These are phyloP conservation scores for Colletotrichum costaricense DNA, from an alignment of 2,329 filamentous ascomycete species.

Conservation along the genomic window DNA sequence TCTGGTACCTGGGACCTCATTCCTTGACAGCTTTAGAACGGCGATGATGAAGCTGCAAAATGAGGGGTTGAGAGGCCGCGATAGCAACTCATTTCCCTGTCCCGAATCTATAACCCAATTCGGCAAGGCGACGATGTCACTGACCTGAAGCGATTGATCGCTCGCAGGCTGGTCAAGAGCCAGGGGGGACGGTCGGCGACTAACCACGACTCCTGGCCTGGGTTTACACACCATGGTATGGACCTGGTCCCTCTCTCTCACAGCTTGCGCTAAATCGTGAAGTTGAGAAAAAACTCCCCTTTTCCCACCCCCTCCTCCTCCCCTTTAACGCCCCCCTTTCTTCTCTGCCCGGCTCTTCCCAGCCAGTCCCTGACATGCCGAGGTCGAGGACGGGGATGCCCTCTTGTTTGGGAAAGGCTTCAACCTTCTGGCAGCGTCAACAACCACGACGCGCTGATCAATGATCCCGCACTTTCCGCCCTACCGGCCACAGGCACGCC, in stretches of 20 bases:
- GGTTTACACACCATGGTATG: background rate
- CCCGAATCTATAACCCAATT: background rate
- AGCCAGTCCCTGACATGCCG: slow-evolving; percentile 10
- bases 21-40: background rate
- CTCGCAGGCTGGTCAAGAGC: background rate
- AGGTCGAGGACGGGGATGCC: slow-evolving; percentile 21
- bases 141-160: slow-evolving; percentile 13
- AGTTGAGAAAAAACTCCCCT: background rate
- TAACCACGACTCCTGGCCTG: background rate
- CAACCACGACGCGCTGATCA: slow-evolving; percentile 18
- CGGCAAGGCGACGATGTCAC: slow-evolving; percentile 4
- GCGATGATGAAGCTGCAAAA: background rate
- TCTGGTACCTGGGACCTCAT: background rate
- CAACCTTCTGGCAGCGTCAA: background rate
- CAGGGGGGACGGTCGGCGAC: background rate
- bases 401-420: slow-evolving; percentile 22
- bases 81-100: slow-evolving; percentile 9
- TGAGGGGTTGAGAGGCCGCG: background rate
- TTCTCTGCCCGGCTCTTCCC: background rate
- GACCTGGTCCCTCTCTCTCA: background rate
- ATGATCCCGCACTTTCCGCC: slow-evolving; percentile 33
- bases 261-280: background rate
- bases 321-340: background rate
- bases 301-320: background rate
- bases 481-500: slow-evolving; percentile 9